Conservation (phyloP, 768 basidiomycete species). For the Boletus sp. region DNA sequence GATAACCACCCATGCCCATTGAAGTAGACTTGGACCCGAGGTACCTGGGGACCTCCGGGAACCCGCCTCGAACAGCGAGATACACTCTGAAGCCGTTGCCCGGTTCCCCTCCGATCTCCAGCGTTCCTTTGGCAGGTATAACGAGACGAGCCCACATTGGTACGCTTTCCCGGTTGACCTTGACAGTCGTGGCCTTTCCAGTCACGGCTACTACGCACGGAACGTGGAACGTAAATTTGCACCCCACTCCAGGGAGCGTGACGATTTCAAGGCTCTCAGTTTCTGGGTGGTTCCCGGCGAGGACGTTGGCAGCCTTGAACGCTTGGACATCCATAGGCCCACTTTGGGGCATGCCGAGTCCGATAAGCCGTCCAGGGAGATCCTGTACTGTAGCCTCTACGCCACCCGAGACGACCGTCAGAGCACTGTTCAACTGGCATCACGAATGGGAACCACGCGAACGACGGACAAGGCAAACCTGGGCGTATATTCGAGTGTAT, state of each 20-base stretch:
- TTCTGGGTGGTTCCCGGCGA: slow-evolving; percentile 50
- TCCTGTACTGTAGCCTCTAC: slow-evolving; percentile 59
- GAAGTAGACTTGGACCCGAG: slow-evolving; percentile 66
- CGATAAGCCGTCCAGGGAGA: slow-evolving; percentile 48
- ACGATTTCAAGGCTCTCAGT: slow-evolving; percentile 58
- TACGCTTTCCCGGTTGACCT: slow-evolving; percentile 36
- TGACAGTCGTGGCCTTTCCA: slow-evolving; percentile 44
- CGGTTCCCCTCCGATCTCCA: slow-evolving; percentile 36
- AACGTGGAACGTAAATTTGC: slow-evolving; percentile 49
- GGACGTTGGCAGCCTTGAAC: slow-evolving; percentile 52
- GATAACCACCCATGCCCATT: slow-evolving; percentile 59
- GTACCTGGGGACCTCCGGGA: slow-evolving; percentile 53
- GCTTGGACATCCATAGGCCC: slow-evolving; percentile 65
- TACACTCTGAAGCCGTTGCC: slow-evolving; percentile 51
- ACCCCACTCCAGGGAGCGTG: slow-evolving; percentile 40
- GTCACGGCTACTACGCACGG: slow-evolving; percentile 52
- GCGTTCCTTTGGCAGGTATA: slow-evolving; percentile 42
- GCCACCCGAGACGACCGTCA: slow-evolving; percentile 54
- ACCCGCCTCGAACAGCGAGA: slow-evolving; percentile 55
- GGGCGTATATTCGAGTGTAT: slow-evolving; percentile 40
- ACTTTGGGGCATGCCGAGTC: slow-evolving; percentile 57
- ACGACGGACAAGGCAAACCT: slow-evolving; percentile 27
- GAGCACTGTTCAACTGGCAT: slow-evolving; percentile 31
- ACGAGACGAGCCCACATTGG: slow-evolving; percentile 49
- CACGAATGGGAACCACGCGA: background rate